Conservation (phyloP, 179 eudicot genomes). For the Heliamphora pulchella region DNA sequence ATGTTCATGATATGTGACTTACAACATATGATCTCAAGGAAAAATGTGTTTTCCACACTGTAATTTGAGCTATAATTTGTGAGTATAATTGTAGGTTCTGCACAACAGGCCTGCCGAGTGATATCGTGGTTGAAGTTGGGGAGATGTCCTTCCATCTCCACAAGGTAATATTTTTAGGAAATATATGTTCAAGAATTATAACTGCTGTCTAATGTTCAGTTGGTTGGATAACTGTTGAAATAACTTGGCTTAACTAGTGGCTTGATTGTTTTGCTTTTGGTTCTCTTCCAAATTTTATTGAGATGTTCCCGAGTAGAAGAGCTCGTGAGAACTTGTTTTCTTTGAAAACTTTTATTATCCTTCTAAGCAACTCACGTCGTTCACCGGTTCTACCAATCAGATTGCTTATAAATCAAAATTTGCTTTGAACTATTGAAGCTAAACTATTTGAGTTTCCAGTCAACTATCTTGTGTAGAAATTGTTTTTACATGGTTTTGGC, state of each 20-base stretch:
- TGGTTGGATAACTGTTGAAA: not conserved
- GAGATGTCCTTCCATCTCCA: conserved; percentile 77
- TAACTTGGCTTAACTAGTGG: conserved; percentile 7
- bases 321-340: too few species aligned
- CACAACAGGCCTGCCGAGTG: conserved; percentile 90
- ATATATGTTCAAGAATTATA: not conserved
- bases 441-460: not conserved
- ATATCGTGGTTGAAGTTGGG: conserved; percentile 68
- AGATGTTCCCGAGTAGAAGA: not conserved
- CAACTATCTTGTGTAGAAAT: not conserved
- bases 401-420: not conserved
- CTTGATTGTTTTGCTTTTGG: not conserved
- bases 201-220: not conserved
- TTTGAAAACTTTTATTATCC: too few species aligned
- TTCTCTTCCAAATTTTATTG: not conserved
- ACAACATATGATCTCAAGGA: not conserved
- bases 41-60: not conserved
- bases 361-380: too few species aligned
- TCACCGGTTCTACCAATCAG: not conserved
- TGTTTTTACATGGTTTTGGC: not conserved
- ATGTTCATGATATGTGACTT: not conserved
- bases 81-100: conserved; percentile 50
- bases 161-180: conserved; percentile 45
- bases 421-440: not conserved
- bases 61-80: conserved; percentile 3